Evolutionary conservation across 139 green algal species (phyloP), one percentile per base, ranked within the genome.

Genomic region (Chlorella sp.): DNA sequence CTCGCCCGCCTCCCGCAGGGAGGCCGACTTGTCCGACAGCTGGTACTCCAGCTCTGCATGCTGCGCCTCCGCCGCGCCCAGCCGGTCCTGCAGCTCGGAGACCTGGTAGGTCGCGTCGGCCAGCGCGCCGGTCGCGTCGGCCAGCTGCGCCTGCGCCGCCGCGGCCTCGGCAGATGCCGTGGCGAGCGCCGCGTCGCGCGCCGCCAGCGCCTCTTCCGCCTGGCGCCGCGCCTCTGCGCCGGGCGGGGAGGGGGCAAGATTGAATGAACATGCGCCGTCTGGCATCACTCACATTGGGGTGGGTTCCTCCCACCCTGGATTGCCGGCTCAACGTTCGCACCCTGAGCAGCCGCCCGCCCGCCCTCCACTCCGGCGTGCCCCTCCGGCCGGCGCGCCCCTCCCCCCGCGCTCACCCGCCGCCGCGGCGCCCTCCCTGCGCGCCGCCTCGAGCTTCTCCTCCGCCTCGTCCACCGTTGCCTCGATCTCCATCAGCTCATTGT

Each of bases 401-500:
- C 17, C 17, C 46, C 14, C 14, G 14, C 14, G 46, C 17, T 27
- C 17, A 55, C 46, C 46, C 46, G 17, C 17, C 14, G 17, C 17
- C 14, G 14, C 17, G 14, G 46, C 56, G 0, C 71, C 36, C 60
- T 9, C 43, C 71, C 72, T 61, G 36, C 46, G 45, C n/a, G n/a
- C n/a, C n/a, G n/a, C n/a, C n/a, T n/a, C n/a, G n/a, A n/a, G n/a
- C n/a, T n/a, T n/a, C n/a, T n/a, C n/a, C n/a, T n/a, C n/a, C n/a
- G n/a, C n/a, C n/a, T n/a, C n/a, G n/a, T n/a, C n/a, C n/a, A n/a
- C n/a, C n/a, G n/a, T n/a, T n/a, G n/a, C n/a, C n/a, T n/a, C n/a
- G n/a, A n/a, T n/a, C n/a, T n/a, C n/a, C n/a, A n/a, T n/a, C 43
- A 78, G 45, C 72, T 78, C 72, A 45, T 78, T 71, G 36, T 78